Evolutionary conservation across 208 protist genomes (phyloP).

Genomic region (Trypanosoma vivax): DNA sequence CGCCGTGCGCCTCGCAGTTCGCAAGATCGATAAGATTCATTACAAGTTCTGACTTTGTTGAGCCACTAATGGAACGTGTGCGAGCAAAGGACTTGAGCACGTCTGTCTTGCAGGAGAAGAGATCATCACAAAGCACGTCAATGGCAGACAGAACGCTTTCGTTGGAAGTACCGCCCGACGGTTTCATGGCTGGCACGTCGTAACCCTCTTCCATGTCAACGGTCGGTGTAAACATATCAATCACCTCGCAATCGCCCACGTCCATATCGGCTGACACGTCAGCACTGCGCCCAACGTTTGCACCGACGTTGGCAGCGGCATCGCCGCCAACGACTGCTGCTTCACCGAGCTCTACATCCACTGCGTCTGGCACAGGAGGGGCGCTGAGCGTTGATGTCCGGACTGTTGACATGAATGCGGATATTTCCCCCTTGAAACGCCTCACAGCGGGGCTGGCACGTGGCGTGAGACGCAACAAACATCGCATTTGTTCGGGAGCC

Average conservation of each 20-base stretch:
- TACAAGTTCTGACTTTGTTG: slow-evolving; percentile 67
- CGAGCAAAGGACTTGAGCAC: slow-evolving; percentile 76
- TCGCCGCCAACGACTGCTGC: not conserved
- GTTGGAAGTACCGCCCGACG: slow-evolving; percentile 8
- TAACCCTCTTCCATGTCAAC: slow-evolving; percentile 17
- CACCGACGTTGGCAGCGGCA: not conserved
- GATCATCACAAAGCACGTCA: slow-evolving; percentile 84
- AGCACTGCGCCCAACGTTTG: not conserved
- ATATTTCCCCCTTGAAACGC: no score
- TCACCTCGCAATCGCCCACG: slow-evolving; percentile 18
- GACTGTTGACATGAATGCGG: no score
- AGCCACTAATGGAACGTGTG: slow-evolving; percentile 32
- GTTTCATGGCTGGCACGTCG: not conserved
- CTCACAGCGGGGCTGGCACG: no score
- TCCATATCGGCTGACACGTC: slow-evolving; percentile 31
- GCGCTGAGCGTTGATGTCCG: no score
- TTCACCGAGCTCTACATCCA: no score
- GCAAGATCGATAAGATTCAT: slow-evolving; percentile 68
- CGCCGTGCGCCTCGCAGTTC: slow-evolving; percentile 73
- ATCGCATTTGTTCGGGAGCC: no score
- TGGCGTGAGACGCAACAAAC: no score
- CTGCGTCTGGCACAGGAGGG: no score
- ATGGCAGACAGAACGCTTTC: slow-evolving; percentile 58
- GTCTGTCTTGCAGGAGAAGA: slow-evolving; percentile 81
- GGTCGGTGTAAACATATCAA: slow-evolving; percentile 23